Base-by-base conservation (phyloP, 345 rosid genomes). In the Garcia nutans region DNA sequence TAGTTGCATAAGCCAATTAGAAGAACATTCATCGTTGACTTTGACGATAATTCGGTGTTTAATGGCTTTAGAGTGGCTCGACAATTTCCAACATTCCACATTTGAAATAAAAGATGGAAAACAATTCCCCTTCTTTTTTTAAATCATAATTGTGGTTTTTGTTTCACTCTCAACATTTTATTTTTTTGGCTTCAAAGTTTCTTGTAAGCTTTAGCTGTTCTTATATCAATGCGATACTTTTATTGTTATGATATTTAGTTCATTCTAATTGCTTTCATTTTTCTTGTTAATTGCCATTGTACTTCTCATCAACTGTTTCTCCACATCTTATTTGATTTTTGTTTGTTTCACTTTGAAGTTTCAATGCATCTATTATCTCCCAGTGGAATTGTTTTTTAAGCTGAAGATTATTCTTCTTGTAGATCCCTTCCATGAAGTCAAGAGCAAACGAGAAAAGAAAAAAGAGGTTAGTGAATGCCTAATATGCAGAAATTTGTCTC, bases 361-460 rank as follows among this genome's bases (percentile, higher is more conserved):
- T 71, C 3, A 5, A 37, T 59, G 16, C 26, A 19, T 70, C 45
- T 24, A 24, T 28, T 79, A 28, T 54, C 33, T 81, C 22, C 63
- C 74, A 5, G 19, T 17, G 20, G 45, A 20, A 50, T 70, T 77
- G 24, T 1, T 66, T 49, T 67, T 77, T 83, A 26, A 83, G 71
- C 6, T 44, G 49, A 37, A 33, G 57, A 50, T 74, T 70, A 8
- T 77, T 67, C 71, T 59, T 41, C 78, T 2, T 86, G 70, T 80
- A 96, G 99, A 93, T 90, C 94, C 99, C 76, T 96, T 96, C 82
- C 98, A 75, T 31, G 97, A 93, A 86, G 99, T 96, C 82, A 96
- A 90, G 92, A 96, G 98, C 88, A 96, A 93, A 77, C 87, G 96
- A 72, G 99, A 93, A 63, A 93, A 90, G 88, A 89, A 89, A 85